A percentile compares a stretch with the other conserved stretches of the same genome.
phyloP scores from a whole-genome alignment of 2,329 filamentous ascomycete genomes.

The Aphanocladium album region DNA sequence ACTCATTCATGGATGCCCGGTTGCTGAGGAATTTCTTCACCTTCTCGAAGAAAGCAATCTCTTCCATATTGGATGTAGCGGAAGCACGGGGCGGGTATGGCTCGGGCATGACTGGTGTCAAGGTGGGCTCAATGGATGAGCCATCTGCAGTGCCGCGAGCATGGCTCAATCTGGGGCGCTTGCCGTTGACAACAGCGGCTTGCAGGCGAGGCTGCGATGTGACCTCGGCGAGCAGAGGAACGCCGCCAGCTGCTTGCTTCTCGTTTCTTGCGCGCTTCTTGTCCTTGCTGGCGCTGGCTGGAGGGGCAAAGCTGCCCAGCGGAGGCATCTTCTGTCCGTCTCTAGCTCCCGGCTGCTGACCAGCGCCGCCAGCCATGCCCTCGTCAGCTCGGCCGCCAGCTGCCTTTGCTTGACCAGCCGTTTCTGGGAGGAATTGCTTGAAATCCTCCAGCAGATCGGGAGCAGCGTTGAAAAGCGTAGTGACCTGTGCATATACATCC shows the following conservation, averaged over 20 bases:
- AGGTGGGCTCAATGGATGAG: slow-evolving; percentile 70
- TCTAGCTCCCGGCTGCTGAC: slow-evolving; percentile 46
- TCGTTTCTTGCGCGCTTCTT: slow-evolving; percentile 75
- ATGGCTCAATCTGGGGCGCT: slow-evolving; percentile 73
- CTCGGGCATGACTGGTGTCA: slow-evolving; percentile 83
- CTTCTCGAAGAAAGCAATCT: slow-evolving; percentile 89
- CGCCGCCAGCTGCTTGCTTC: slow-evolving; percentile 46
- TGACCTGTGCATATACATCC: slow-evolving; percentile 96
- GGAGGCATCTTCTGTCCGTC: slow-evolving; percentile 80
- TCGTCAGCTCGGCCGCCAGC: slow-evolving; percentile 60
- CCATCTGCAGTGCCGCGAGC: slow-evolving; percentile 56
- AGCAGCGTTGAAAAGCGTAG: slow-evolving; percentile 84
- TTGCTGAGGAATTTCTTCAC: slow-evolving; percentile 96
- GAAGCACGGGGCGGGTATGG: slow-evolving; percentile 74
- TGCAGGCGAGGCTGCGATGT: slow-evolving; percentile 33
- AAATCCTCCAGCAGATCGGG: slow-evolving; percentile 96
- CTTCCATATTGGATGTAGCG: slow-evolving; percentile 72
- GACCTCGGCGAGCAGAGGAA: slow-evolving; percentile 39
- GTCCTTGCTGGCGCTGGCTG: slow-evolving; percentile 76
- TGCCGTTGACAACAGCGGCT: slow-evolving; percentile 35
- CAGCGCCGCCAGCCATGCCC: slow-evolving; percentile 15
- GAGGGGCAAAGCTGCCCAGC: slow-evolving; percentile 87
- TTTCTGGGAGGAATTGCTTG: slow-evolving; percentile 96
- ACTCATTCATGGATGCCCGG: slow-evolving; percentile 88
- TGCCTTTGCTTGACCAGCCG: slow-evolving; percentile 51